Evolutionary conservation across 2,329 filamentous ascomycete genomes (phyloP), one percentile per base, ranked within the genome.

Genomic region (Stagonosporopsis vannaccii): DNA sequence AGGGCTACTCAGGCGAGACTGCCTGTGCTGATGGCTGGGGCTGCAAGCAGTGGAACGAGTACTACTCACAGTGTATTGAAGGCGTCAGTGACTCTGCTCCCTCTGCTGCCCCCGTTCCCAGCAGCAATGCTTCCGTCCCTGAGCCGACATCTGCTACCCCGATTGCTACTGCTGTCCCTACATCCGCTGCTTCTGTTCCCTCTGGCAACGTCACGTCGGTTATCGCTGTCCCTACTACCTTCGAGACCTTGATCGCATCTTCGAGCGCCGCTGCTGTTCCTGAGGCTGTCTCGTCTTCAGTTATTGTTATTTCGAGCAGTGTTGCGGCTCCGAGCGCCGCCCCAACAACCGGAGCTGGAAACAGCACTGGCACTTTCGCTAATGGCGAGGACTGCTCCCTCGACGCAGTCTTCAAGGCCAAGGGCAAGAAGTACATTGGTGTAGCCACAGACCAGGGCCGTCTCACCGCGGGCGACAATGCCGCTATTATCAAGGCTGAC

Each of bases 381-480:
- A 63, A 67, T 20, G 68, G 67, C 4, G 69, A 54, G 11, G 32
- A 56, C 12, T 72, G 69, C 60, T 63, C 63, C 51, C 84, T 82
- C 73, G 78, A 88, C 59, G 81, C 87, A 68, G 70, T 72, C 13
- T 70, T 88, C 76, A 83, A 84, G 69, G 81, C 82, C 54, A 82
- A 84, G 65, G 87, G 87, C 59, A 90, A 90, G 78, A 79, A 83
- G 61, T 90, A 90, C 76, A 85, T 83, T 51, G 88, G 88, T 61
- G 82, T 81, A 13, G 80, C 78, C 51, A 79, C 83, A 1, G 87
- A 90, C 67, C 78, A 83, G 66, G 77, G 76, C 58, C 80, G 77
- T 11, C 80, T 90, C 4, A 77, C 70, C 30, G 70, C 77, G 9
- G 79, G 77, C 51, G 78, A 81, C 61, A 84, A 82, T 56, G 48